A percentile compares a stretch with the other conserved stretches of the same genome.
Conservation (phyloP, 1,284 basidiomycete genomes). For the Melampsora larici-populina region DNA sequence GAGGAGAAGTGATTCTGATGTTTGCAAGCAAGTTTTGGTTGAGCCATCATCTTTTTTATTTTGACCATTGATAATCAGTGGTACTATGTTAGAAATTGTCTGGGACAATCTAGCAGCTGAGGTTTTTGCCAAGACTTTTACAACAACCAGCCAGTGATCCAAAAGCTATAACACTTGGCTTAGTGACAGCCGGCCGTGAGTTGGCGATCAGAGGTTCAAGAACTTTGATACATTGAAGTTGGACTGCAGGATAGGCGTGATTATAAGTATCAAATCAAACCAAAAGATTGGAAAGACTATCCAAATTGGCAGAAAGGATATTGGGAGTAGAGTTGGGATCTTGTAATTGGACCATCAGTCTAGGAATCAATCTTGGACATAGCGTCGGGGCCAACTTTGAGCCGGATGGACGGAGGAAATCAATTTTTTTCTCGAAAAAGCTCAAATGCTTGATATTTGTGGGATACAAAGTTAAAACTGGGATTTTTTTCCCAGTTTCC, state of each 20-base stretch:
- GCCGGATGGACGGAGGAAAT: slow-evolving; percentile 70
- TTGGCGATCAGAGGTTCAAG: slow-evolving; percentile 73
- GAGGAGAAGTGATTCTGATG: slow-evolving; percentile 76
- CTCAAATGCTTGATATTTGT: slow-evolving; percentile 97
- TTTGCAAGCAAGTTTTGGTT: slow-evolving; percentile 70
- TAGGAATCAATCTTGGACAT: slow-evolving; percentile 81
- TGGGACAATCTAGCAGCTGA: slow-evolving; percentile 53
- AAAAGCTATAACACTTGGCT: slow-evolving; percentile 80
- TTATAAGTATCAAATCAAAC: slow-evolving; percentile 68
- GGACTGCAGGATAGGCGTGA: slow-evolving; percentile 50
- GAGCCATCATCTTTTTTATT: slow-evolving; percentile 74
- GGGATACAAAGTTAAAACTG: too few species aligned
- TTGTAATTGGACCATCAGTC: slow-evolving; percentile 70
- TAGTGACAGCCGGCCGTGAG: slow-evolving; percentile 75
- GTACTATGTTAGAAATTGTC: slow-evolving; percentile 62
- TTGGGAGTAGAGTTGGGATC: slow-evolving; percentile 77
- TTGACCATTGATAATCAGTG: slow-evolving; percentile 66
- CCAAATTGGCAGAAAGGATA: slow-evolving; percentile 79
- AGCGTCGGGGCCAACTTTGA: slow-evolving; percentile 72
- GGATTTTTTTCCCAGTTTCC: too few species aligned
- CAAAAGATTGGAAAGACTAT: slow-evolving; percentile 86
- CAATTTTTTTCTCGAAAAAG: slow-evolving; percentile 89
- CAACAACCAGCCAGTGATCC: slow-evolving; percentile 63
- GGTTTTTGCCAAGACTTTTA: slow-evolving; percentile 19
- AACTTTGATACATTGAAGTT: slow-evolving; percentile 64